phyloP scores from a whole-genome alignment of 352 stramenopile species.

The Saprolegnia diclina region DNA sequence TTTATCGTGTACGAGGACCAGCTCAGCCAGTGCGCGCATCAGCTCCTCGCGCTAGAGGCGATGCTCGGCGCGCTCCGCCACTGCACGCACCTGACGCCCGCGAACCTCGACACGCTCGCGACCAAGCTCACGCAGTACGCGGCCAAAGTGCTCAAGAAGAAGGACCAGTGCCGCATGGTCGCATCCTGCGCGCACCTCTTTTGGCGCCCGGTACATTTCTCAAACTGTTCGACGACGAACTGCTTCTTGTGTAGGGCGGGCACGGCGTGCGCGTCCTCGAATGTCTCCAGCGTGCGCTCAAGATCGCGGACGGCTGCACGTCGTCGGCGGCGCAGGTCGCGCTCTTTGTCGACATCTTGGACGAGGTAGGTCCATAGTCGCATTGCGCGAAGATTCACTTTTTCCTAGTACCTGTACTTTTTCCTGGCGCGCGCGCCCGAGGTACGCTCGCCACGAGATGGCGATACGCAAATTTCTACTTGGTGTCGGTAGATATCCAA shows the following conservation, averaged over 20 bases:
- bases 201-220: conserved; percentile 69
- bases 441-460: conserved; percentile 29
- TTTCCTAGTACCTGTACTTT: conserved; percentile 87
- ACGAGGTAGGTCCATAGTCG: conserved; percentile 48
- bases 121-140: conserved; percentile 96
- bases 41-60: conserved; percentile 82
- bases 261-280: conserved; percentile 94
- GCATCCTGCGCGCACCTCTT: conserved; percentile 94
- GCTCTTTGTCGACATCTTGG: conserved; percentile 96
- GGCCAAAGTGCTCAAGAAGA: conserved; percentile 95
- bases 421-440: conserved; percentile 81
- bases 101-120: conserved; percentile 94
- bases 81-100: conserved; percentile 67
- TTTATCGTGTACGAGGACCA: conserved; percentile 98
- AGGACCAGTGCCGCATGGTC: conserved; percentile 94
- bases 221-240: neutral
- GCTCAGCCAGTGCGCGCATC: conserved; percentile 86
- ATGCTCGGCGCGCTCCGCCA: conserved; percentile 87
- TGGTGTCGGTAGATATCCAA: conserved; percentile 32
- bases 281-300: conserved; percentile 94
- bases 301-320: conserved; percentile 90
- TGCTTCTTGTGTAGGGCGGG: conserved; percentile 32
- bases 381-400: conserved; percentile 35
- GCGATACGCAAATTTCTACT: too few relatives aligned
- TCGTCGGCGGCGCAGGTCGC: conserved; percentile 79